These are phyloP conservation scores for Isatis lusitanica DNA, from an alignment of 441 rosid species.

Conservation along the genomic window DNA sequence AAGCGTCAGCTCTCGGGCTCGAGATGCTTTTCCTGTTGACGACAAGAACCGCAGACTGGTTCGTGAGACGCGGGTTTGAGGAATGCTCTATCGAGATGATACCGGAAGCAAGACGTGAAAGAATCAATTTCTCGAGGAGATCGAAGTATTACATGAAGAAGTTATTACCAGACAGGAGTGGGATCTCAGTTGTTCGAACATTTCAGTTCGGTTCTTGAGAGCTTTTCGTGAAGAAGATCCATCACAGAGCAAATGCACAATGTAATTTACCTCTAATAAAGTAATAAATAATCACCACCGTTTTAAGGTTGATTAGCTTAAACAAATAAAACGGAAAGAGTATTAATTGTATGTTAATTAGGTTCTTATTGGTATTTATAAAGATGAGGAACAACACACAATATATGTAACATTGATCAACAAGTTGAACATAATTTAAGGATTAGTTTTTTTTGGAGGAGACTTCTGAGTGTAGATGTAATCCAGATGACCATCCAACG, in stretches of 20 bases:
- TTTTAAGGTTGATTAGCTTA: neutral
- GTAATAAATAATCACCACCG: neutral
- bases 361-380: neutral
- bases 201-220: conserved; percentile 21
- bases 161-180: conserved; percentile 67
- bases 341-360: neutral
- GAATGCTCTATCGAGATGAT: conserved; percentile 72
- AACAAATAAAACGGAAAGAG: neutral
- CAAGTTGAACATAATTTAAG: neutral
- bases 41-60: conserved; percentile 92
- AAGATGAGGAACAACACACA: neutral
- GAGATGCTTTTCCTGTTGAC: conserved; percentile 78
- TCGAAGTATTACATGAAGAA: conserved; percentile 87
- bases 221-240: neutral
- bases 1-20: conserved; percentile 71
- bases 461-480: conserved; percentile 27
- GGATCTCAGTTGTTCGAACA: conserved; percentile 52
- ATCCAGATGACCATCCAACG: conserved; percentile 21
- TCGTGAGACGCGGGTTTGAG: conserved; percentile 76
- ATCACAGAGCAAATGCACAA: no score
- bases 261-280: neutral
- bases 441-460: conserved; percentile 1
- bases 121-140: conserved; percentile 72
- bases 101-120: conserved; percentile 66
- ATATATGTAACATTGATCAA: neutral